phyloP scores from a whole-genome alignment of 2,329 filamentous ascomycete species.

The Lachnellula hyalina region DNA sequence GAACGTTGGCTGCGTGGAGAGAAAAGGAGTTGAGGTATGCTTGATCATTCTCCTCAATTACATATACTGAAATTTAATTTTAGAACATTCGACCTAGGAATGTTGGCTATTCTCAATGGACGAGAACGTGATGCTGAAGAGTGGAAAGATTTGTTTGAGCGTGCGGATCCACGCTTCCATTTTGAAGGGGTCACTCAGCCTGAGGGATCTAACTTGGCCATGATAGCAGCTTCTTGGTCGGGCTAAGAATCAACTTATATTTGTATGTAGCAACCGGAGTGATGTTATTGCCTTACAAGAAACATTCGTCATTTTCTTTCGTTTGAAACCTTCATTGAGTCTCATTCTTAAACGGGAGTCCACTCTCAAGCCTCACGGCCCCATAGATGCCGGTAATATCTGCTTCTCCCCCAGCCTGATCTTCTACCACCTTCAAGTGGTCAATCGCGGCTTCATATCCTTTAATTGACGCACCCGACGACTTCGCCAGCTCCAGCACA shows the following conservation, averaged over 20 bases:
- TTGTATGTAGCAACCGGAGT: neutral
- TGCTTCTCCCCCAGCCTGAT: neutral
- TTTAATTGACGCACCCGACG: neutral
- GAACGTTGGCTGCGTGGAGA: neutral
- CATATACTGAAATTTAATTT: neutral
- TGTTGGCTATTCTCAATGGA: slow-evolving; percentile 30
- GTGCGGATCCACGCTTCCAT: slow-evolving; percentile 42
- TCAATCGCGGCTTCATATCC: slow-evolving; percentile 1
- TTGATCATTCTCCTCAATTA: neutral
- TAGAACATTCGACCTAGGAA: neutral
- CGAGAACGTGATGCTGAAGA: slow-evolving; percentile 42
- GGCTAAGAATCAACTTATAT: neutral
- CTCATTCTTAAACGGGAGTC: slow-evolving; percentile 1
- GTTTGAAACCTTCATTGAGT: neutral
- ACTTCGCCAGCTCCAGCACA: neutral
- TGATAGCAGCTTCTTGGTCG: neutral
- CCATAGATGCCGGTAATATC: slow-evolving; percentile 7
- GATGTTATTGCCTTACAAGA: neutral
- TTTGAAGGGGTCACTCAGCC: slow-evolving; percentile 54
- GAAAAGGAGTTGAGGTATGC: neutral
- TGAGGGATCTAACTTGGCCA: slow-evolving; percentile 35
- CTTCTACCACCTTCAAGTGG: slow-evolving; percentile 1
- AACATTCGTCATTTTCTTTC: neutral
- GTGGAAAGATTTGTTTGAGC: slow-evolving; percentile 41
- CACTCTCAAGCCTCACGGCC: slow-evolving; percentile 7